Percentiles rank a stretch among this genome's conserved stretches.
Conservation (phyloP, 139 green algal species). For the Ostreobium quekettii region DNA sequence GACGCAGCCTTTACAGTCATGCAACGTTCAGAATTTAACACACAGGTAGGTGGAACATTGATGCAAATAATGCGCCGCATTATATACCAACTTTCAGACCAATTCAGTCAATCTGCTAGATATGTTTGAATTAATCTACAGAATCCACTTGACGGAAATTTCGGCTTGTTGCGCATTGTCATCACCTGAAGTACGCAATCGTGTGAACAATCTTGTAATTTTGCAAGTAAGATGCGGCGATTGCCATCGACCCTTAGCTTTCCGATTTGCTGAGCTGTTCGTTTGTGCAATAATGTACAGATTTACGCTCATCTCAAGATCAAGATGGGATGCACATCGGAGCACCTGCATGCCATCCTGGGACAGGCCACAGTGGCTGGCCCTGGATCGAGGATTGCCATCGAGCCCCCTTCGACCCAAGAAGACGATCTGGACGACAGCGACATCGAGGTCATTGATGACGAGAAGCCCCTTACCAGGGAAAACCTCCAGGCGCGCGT, state of each 20-base stretch:
- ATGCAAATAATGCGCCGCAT: too few species aligned
- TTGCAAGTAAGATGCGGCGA: too few species aligned
- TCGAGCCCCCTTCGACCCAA: not conserved
- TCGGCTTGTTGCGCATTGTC: too few species aligned
- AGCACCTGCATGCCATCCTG: not conserved
- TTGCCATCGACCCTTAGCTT: not conserved
- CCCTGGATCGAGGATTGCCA: not conserved
- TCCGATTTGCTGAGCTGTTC: not conserved
- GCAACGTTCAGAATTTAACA: too few species aligned
- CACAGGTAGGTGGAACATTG: too few species aligned
- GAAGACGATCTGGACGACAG: not conserved
- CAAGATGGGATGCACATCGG: not conserved
- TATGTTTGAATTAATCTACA: too few species aligned
- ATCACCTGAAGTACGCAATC: too few species aligned
- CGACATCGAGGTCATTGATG: not conserved
- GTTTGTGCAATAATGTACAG: conserved; percentile 2
- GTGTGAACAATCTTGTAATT: too few species aligned
- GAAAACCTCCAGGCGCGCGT: not conserved
- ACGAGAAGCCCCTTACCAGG: not conserved
- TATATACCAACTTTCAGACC: too few species aligned
- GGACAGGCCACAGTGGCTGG: not conserved
- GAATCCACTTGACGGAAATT: too few species aligned
- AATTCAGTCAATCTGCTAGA: too few species aligned
- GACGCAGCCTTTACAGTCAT: too few species aligned
- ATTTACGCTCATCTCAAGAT: conserved; percentile 1